Base-by-base conservation (phyloP, 768 basidiomycete genomes). In the Lentinula boryana region DNA sequence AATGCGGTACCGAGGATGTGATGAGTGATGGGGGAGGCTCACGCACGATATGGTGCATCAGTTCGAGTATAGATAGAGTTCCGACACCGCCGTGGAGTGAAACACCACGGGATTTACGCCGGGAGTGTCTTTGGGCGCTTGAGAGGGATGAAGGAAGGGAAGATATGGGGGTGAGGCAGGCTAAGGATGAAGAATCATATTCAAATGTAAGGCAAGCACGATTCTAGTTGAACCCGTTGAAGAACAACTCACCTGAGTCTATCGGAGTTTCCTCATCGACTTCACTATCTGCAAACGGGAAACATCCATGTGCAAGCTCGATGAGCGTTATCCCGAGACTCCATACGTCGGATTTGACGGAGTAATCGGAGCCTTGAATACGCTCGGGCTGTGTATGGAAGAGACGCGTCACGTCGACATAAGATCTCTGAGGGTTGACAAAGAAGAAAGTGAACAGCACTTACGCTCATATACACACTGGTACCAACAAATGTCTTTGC, bases 291-390 rank as follows among this genome's bases (percentile, higher is more conserved):
- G 93, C 87, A 77, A 98, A 99, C 21, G 97, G 97, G 81, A 99
- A 99, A 41, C 94, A 89, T n/a, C 96, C 97, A 38, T 96, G 84
- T 0, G 95, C 97, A 48, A 99, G 86, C 75, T 99, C 97, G 71
- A 98, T 95, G 53, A 99, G 81, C 7, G 95, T 91, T 69, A 99
- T 94, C 33, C 97, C 97, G 49, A 98, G 84, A 0, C 96, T 98
- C 97, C 97, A 99, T 4, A 98, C 96, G 68, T 99, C 97, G 5
- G 95, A 98, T 75, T 98, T 98, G 74, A 99, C 97, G 32, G 95
- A 95, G 72, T 99, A 98, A 68, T 93, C 92, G 1, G 94, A 94
- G 57, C 97, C 97, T 76, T 98, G 96, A 76, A 99, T 98, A 62
- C 97, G 94, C 69, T 99, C 97, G 18, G 97, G 97, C 97, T 99